Evolutionary conservation across 2,329 filamentous ascomycete species (phyloP).

Genomic region (Aspergillus bombycis): DNA sequence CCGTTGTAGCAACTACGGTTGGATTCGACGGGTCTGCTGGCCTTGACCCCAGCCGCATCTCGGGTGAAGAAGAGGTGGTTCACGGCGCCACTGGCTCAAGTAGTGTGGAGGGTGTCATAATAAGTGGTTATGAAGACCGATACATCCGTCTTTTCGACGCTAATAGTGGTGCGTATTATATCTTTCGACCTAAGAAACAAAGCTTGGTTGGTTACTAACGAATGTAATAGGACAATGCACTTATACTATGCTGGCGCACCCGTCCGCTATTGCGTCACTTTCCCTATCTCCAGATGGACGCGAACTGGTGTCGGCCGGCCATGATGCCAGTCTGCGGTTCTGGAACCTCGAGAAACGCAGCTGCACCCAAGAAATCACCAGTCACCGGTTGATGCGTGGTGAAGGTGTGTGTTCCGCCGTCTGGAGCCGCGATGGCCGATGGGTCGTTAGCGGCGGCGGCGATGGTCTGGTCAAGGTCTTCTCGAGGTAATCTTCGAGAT

Average conservation of each 20-base stretch:
- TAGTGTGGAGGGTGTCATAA: constrained; percentile 88
- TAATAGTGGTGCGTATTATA: constrained; percentile 79
- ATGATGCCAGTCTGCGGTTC: constrained; percentile 93
- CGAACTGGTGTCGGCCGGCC: constrained; percentile 92
- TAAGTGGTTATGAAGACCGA: constrained; percentile 94
- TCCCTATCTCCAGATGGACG: constrained; percentile 90
- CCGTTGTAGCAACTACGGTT: constrained; percentile 83
- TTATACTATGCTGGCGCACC: constrained; percentile 97
- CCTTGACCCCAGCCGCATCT: constrained; percentile 64
- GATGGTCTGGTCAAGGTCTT: constrained; percentile 97
- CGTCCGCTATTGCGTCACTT: constrained; percentile 86
- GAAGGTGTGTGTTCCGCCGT: constrained; percentile 93
- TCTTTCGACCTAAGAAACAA: background rate
- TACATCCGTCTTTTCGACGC: constrained; percentile 98
- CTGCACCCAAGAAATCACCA: constrained; percentile 94
- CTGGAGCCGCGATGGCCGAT: constrained; percentile 93
- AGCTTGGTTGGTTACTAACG: constrained; percentile 21
- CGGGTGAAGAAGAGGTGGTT: constrained; percentile 71
- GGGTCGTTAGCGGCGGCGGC: constrained; percentile 91
- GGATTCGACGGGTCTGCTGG: constrained; percentile 70
- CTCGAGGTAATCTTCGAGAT: constrained; percentile 35
- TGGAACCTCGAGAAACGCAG: constrained; percentile 95
- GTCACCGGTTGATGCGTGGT: constrained; percentile 89
- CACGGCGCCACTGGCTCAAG: constrained; percentile 82
- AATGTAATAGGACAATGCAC: constrained; percentile 83